Percentiles rank a stretch among this genome's conserved stretches.
Evolutionary conservation across 2,329 filamentous ascomycete species (phyloP).

Genomic region (Aureobasidium sp.): DNA sequence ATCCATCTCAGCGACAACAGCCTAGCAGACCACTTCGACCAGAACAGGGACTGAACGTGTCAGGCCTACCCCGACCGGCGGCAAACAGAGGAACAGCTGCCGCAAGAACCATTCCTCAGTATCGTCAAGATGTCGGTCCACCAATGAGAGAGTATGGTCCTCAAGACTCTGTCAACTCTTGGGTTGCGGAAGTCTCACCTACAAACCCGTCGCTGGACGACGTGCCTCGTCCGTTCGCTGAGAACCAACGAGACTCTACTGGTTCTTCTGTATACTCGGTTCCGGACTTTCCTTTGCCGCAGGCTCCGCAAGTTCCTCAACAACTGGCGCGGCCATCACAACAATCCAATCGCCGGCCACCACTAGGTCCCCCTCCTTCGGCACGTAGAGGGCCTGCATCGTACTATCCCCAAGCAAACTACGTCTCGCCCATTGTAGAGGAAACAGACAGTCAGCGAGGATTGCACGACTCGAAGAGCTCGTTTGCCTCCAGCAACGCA

Average conservation of each 20-base stretch:
- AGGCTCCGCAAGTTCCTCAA: constrained; percentile 25
- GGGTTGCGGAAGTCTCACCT: constrained; percentile 25
- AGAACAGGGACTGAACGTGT: constrained; percentile 6
- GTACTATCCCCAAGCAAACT: constrained; percentile 43
- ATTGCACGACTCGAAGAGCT: constrained; percentile 32
- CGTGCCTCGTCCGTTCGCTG: constrained; percentile 32
- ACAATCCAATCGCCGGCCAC: constrained; percentile 32
- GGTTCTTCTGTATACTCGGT: constrained; percentile 35
- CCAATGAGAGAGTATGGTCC: neutral
- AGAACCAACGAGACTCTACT: constrained; percentile 32
- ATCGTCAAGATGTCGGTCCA: constrained; percentile 5
- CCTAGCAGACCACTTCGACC: constrained; percentile 26
- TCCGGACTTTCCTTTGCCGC: constrained; percentile 36
- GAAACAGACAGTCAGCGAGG: constrained; percentile 34
- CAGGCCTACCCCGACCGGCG: constrained; percentile 9
- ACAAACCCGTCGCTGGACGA: constrained; percentile 23
- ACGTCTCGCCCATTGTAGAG: constrained; percentile 44
- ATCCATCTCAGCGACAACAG: constrained; percentile 20
- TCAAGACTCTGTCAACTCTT: constrained; percentile 11
- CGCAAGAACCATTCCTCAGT: constrained; percentile 6
- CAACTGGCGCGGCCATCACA: constrained; percentile 25
- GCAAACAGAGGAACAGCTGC: constrained; percentile 20
- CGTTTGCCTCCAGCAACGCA: constrained; percentile 44
- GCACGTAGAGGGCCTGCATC: constrained; percentile 41
- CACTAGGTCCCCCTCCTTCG: constrained; percentile 43